These are phyloP conservation scores for Spinacia oleracea DNA, from an alignment of 179 eudicot genomes.

Conservation along the genomic window DNA sequence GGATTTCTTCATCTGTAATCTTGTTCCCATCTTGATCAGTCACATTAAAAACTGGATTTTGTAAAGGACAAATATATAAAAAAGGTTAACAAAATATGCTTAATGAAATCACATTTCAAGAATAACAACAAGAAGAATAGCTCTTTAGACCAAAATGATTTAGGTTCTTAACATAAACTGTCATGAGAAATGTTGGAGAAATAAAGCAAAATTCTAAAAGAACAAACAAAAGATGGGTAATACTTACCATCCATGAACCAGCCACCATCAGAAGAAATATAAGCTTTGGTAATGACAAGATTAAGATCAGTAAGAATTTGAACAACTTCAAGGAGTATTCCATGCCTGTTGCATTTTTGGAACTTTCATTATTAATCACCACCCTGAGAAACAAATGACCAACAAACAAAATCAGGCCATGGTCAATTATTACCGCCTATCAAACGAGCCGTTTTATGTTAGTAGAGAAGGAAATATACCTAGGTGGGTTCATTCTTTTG, in stretches of 20 bases:
- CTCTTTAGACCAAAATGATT: too few relatives aligned
- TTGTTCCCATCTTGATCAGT: constrained; percentile 88
- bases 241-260: constrained; percentile 98
- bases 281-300: constrained; percentile 74
- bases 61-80: constrained; percentile 4
- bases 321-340: constrained; percentile 89
- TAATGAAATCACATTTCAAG: not conserved
- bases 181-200: too few relatives aligned
- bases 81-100: not conserved
- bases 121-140: too few relatives aligned
- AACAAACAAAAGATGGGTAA: not conserved
- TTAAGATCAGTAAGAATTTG: constrained; percentile 94
- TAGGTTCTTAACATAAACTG: too few relatives aligned
- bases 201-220: too few relatives aligned
- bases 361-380: constrained; percentile 71
- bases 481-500: constrained; percentile 94
- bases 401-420: constrained; percentile 21
- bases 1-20: constrained; percentile 71
- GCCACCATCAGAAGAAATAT: constrained; percentile 93
- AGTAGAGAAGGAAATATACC: constrained; percentile 35
- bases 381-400: constrained; percentile 53
- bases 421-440: not conserved
- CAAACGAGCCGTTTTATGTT: not conserved
- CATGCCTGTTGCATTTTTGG: constrained; percentile 80
- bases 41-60: constrained; percentile 72